These are phyloP conservation scores for Penicillium roqueforti DNA, from an alignment of 495 filamentous ascomycete species.

Conservation along the genomic window DNA sequence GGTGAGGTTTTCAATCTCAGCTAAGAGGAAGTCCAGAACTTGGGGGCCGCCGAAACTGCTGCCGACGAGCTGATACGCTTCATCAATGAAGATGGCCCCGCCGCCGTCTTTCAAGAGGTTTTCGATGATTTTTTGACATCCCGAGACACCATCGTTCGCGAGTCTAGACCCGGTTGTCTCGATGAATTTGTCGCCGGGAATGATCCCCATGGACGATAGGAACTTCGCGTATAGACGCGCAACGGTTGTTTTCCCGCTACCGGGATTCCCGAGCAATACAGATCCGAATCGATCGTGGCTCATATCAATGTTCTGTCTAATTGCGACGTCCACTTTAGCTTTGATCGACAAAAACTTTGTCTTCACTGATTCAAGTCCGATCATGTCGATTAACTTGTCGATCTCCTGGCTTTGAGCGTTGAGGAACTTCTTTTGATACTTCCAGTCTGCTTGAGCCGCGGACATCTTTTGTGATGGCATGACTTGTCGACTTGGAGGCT, in stretches of 20 bases:
- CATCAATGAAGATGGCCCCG: conserved; percentile 68
- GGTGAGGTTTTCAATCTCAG: conserved; percentile 68
- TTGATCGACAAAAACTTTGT: conserved; percentile 59
- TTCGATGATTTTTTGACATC: conserved; percentile 57
- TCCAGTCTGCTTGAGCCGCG: conserved; percentile 53
- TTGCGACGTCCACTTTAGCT: conserved; percentile 55
- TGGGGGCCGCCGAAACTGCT: conserved; percentile 47
- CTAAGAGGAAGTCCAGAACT: conserved; percentile 70
- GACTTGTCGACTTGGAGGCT: not conserved
- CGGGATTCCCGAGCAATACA: conserved; percentile 72
- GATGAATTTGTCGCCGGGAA: conserved; percentile 49
- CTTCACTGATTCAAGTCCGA: conserved; percentile 72
- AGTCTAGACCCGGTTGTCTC: conserved; percentile 70
- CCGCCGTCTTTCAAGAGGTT: conserved; percentile 52
- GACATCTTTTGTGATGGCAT: conserved; percentile 16
- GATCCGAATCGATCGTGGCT: conserved; percentile 58
- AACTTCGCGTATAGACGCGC: conserved; percentile 73
- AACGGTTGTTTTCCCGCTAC: conserved; percentile 81
- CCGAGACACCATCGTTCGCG: conserved; percentile 56
- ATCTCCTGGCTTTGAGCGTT: conserved; percentile 50
- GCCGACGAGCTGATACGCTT: conserved; percentile 65
- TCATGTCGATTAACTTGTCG: conserved; percentile 65
- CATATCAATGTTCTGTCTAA: conserved; percentile 55
- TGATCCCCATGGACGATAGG: conserved; percentile 54
- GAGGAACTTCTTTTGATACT: conserved; percentile 51